Base-by-base conservation (phyloP, 352 stramenopile genomes). In the Proteromonas lacertae region DNA sequence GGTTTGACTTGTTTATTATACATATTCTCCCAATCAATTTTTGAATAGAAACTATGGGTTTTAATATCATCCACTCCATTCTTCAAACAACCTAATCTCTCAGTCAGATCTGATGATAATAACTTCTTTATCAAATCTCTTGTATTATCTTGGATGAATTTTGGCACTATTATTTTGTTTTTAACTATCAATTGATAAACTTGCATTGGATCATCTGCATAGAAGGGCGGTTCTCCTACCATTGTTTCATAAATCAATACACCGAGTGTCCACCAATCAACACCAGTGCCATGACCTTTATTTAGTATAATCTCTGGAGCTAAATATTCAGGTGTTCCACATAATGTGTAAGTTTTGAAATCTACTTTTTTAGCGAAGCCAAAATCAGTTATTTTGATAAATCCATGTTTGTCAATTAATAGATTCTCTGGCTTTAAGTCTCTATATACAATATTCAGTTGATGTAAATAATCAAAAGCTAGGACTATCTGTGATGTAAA, bases 241-340 rank as follows among this genome's bases (percentile, higher is more conserved):
- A 71, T 35, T 61, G 81, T 76, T 46, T 86, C 70, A 49, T 71
- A 86, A 36, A 81, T 76, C 12, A 86, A 49, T 3, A 83, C 51
- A 21, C 59, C 62, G 0, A 70, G 34, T 29, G 46, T 56, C 58
- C 59, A 73, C 32, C 64, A 61, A 42, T 73, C 74, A 22, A 88
- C 72, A 9, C 62, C 69, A 35, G 77, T 62, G 44, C 90, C 73
- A 51, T 95, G 80, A 25, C 78, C 79, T 5, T 72, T 69, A 53
- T 88, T 90, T 26, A 84, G 58, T 34, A 93, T 82, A 25, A 92
- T 81, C n/a, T n/a, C n/a, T n/a, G n/a, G n/a, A n/a, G n/a, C n/a
- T n/a, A n/a, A n/a, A n/a, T n/a, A n/a, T n/a, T n/a, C n/a, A n/a
- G n/a, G n/a, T n/a, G n/a, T n/a, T n/a, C n/a, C n/a, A n/a, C n/a